A percentile compares a stretch with the other conserved stretches of the same genome.
Evolutionary conservation across 1,139 yeast genomes (phyloP).

Genomic region (Zygosaccharomyces pseudobailii): DNA sequence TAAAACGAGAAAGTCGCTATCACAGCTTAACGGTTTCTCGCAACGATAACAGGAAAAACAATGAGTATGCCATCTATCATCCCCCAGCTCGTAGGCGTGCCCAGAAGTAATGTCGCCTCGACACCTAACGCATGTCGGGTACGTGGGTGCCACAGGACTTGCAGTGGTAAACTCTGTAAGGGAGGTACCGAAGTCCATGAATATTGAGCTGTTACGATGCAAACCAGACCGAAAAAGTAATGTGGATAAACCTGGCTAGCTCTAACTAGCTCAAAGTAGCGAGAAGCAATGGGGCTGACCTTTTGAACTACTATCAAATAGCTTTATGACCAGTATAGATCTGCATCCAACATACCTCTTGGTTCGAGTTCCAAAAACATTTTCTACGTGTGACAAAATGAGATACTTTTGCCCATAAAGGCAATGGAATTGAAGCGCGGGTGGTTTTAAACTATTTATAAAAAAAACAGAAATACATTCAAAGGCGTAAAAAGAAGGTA

Average conservation of each 20-base stretch:
- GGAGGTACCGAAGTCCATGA: conserved; percentile 1
- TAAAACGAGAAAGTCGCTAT: conserved; percentile 81
- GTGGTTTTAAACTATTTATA: neutral
- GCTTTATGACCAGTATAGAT: neutral
- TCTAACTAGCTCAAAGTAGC: neutral
- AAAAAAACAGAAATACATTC: neutral
- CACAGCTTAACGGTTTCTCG: conserved; percentile 69
- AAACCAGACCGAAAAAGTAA: neutral
- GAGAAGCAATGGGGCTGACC: neutral
- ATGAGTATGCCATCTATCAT: conserved; percentile 91
- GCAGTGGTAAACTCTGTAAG: conserved; percentile 1
- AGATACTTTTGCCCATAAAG: neutral
- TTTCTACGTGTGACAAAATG: conserved; percentile 1
- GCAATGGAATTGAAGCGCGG: neutral
- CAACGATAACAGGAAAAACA: conserved; percentile 91
- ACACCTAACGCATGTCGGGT: conserved; percentile 32
- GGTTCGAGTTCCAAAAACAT: conserved; percentile 2
- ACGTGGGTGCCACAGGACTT: neutral
- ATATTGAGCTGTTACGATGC: neutral
- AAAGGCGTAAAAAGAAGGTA: too few species aligned
- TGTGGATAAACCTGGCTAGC: neutral
- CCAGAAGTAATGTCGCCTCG: conserved; percentile 56
- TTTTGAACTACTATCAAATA: neutral
- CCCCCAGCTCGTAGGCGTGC: conserved; percentile 81
- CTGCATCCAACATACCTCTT: neutral